These are phyloP conservation scores for Fusarium haematococcum DNA, from an alignment of 2,329 filamentous ascomycete species.

Conservation along the genomic window DNA sequence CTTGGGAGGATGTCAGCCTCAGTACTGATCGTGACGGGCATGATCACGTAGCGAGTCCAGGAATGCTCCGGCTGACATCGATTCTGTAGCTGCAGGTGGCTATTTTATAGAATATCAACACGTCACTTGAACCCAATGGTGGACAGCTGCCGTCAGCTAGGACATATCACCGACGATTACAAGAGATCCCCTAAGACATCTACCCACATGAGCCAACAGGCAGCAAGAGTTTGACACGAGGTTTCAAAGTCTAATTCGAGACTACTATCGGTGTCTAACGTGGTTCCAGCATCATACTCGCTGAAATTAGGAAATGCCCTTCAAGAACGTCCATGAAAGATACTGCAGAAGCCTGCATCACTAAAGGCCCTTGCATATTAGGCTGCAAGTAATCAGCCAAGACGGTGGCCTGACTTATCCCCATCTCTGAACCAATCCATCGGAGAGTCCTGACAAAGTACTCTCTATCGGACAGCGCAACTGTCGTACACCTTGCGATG, in stretches of 20 bases:
- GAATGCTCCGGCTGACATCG: background rate
- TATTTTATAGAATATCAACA: background rate
- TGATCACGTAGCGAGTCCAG: background rate
- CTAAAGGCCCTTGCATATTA: background rate
- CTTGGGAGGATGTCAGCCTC: constrained; percentile 40
- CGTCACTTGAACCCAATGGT: background rate
- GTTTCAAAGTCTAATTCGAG: background rate
- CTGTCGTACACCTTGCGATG: background rate
- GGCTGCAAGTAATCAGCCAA: background rate
- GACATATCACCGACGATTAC: background rate
- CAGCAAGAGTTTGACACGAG: background rate
- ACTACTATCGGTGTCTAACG: background rate
- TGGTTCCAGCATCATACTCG: constrained; percentile 1
- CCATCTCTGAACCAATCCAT: background rate
- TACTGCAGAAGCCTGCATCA: background rate
- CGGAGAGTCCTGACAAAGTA: background rate
- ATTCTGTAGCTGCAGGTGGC: background rate
- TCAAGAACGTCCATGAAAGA: background rate
- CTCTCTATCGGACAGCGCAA: background rate
- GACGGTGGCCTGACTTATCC: background rate
- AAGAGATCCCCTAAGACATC: background rate
- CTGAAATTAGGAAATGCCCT: background rate
- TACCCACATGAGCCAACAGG: background rate
- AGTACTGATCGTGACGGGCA: constrained; percentile 37
- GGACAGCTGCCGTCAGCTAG: background rate